Evolutionary conservation across 1,284 basidiomycete species (phyloP).

Genomic region (Ceraceosorus guamensis): DNA sequence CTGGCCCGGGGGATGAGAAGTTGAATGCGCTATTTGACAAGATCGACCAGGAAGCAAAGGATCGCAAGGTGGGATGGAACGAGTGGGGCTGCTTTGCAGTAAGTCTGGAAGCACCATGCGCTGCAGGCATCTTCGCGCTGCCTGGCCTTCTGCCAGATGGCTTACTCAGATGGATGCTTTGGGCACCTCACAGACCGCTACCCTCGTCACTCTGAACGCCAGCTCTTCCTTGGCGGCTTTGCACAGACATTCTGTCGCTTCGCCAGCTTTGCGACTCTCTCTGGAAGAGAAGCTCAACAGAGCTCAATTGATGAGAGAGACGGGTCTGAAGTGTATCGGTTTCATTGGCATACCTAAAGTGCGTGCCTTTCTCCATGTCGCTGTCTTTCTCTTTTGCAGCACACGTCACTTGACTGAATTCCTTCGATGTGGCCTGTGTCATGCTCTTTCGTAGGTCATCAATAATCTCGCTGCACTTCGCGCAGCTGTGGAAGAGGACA

Average conservation of each 20-base stretch:
- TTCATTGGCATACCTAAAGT: conserved; percentile 86
- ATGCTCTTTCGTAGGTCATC: conserved; percentile 19
- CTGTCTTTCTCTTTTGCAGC: no score
- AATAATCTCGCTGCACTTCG: conserved; percentile 47
- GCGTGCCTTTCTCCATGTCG: no score
- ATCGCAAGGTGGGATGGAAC: conserved; percentile 59
- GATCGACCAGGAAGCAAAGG: conserved; percentile 60
- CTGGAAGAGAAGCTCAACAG: conserved; percentile 57
- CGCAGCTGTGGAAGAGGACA: conserved; percentile 36
- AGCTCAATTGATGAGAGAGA: conserved; percentile 81
- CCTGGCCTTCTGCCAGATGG: no score
- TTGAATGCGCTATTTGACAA: conserved; percentile 59
- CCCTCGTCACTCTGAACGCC: conserved; percentile 72
- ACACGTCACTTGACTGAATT: no score
- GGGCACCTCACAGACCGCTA: conserved; percentile 59
- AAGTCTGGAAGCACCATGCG: no score
- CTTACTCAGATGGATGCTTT: no score
- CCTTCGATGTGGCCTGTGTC: no score
- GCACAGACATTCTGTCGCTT: conserved; percentile 55
- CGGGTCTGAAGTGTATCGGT: conserved; percentile 83
- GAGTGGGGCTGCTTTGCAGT: conserved; percentile 78
- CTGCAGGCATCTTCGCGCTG: conserved; percentile 2
- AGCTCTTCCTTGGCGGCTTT: conserved; percentile 70
- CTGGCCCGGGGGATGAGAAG: conserved; percentile 56
- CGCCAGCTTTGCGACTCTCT: conserved; percentile 51